A percentile compares a stretch with the other conserved stretches of the same genome.
These are phyloP conservation scores for Aspergillus affinis DNA, from an alignment of 495 filamentous ascomycete genomes.

Conservation along the genomic window DNA sequence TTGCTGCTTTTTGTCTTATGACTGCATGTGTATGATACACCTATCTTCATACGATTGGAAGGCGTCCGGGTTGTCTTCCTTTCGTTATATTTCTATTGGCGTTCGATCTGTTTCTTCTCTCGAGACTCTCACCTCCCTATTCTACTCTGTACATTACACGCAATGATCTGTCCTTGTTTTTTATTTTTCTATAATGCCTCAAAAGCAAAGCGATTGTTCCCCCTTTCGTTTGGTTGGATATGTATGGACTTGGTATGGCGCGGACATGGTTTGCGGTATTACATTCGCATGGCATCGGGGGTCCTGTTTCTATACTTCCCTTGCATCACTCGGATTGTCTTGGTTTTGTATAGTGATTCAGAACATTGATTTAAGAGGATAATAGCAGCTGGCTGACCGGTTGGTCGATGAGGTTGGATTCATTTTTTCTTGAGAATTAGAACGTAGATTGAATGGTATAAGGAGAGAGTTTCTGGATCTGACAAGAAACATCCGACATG, in stretches of 20 bases:
- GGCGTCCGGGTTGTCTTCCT: conserved; percentile 37
- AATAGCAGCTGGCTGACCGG: neutral
- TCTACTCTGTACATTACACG: conserved; percentile 9
- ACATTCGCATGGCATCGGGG: conserved; percentile 9
- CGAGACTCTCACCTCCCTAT: conserved; percentile 42
- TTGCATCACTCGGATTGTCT: conserved; percentile 1
- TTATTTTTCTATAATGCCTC: conserved; percentile 10
- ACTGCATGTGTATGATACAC: conserved; percentile 45
- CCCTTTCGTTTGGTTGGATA: conserved; percentile 1
- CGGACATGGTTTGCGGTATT: conserved; percentile 5
- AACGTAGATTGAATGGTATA: too few relatives aligned
- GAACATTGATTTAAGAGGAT: neutral
- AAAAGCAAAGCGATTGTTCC: conserved; percentile 14
- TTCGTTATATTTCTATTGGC: conserved; percentile 27
- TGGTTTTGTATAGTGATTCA: neutral
- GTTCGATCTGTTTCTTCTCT: conserved; percentile 17
- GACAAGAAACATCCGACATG: too few relatives aligned
- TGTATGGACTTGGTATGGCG: conserved; percentile 15
- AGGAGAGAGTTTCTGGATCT: too few relatives aligned
- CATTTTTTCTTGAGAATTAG: too few relatives aligned
- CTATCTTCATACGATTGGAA: conserved; percentile 36
- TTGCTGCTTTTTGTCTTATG: conserved; percentile 22
- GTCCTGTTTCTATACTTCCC: neutral
- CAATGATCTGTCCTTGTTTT: conserved; percentile 14
- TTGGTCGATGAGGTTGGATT: too few relatives aligned